Conservation (phyloP, 257 asterid species). For the Primulina tabacum region DNA sequence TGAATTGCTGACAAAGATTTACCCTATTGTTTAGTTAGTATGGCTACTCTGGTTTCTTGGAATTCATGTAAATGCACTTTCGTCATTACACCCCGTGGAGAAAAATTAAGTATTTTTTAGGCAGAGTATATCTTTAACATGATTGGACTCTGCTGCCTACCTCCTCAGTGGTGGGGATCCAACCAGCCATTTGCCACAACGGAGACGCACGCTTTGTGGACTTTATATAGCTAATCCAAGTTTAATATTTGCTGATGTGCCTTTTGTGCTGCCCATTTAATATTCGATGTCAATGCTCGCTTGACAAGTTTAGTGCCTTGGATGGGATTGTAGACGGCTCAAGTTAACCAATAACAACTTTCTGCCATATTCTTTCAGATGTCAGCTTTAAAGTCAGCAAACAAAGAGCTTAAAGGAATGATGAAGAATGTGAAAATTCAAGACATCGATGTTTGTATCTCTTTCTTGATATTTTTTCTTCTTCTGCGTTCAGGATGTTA, state of each 20-base stretch:
- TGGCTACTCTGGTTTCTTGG: constrained; percentile 25
- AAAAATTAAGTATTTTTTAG: neutral
- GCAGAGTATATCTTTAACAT: neutral
- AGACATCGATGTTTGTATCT: constrained; percentile 81
- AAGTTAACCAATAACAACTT: constrained; percentile 12
- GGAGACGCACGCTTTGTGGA: constrained; percentile 23
- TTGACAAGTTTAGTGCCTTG: constrained; percentile 23
- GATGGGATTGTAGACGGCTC: constrained; percentile 20
- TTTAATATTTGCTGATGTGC: constrained; percentile 21
- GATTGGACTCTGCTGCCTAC: neutral
- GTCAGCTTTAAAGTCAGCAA: constrained; percentile 96
- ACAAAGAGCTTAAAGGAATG: constrained; percentile 98
- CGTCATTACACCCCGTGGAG: constrained; percentile 54
- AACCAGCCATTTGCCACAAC: constrained; percentile 19
- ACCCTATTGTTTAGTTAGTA: constrained; percentile 9
- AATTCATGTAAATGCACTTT: constrained; percentile 46
- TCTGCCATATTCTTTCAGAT: constrained; percentile 50
- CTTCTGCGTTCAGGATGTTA: constrained; percentile 8
- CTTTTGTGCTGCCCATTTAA: constrained; percentile 15
- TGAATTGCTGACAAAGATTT: constrained; percentile 7
- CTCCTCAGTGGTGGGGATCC: neutral
- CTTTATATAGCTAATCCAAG: constrained; percentile 21
- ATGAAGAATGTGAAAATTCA: constrained; percentile 99
- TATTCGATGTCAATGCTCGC: constrained; percentile 28
- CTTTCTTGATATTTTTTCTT: constrained; percentile 10